Evolutionary conservation across 2,329 filamentous ascomycete genomes (phyloP).

Genomic region (Aureobasidium zeae): DNA sequence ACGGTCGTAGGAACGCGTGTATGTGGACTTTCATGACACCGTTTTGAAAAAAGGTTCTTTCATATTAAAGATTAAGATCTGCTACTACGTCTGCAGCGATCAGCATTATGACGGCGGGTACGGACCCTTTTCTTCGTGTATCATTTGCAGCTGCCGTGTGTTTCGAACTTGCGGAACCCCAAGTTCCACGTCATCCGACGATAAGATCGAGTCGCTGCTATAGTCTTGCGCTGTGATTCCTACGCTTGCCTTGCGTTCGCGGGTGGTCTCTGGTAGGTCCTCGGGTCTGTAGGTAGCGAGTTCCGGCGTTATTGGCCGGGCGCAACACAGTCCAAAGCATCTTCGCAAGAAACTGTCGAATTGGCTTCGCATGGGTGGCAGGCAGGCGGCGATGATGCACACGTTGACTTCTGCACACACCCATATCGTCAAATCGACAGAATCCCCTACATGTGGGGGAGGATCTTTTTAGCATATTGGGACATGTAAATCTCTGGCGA

Average conservation of each 20-base stretch:
- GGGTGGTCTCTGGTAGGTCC: no score
- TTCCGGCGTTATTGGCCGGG: not conserved
- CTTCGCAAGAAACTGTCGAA: constrained; percentile 15
- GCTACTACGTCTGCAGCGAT: no score
- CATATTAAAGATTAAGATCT: no score
- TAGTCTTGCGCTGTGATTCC: constrained; percentile 3
- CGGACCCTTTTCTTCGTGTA: not conserved
- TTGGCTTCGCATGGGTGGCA: constrained; percentile 16
- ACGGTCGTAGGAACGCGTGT: no score
- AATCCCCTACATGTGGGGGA: constrained; percentile 13
- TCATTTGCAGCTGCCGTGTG: constrained; percentile 6
- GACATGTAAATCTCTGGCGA: not conserved
- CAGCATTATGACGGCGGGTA: not conserved
- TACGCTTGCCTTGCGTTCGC: constrained; percentile 3
- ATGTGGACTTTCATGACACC: no score
- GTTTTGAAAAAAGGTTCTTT: no score
- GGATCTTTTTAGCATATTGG: no score
- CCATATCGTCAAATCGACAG: constrained; percentile 17
- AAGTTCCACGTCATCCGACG: constrained; percentile 3
- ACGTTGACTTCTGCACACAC: constrained; percentile 17
- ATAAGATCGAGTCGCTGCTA: constrained; percentile 3
- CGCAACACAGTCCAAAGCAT: constrained; percentile 11
- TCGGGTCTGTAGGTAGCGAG: no score
- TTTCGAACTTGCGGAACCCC: constrained; percentile 8
- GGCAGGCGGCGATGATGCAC: constrained; percentile 18